Percentiles rank a stretch among this genome's conserved stretches.
Conservation (phyloP, 2,329 filamentous ascomycete genomes). For the Eutypella sp. region DNA sequence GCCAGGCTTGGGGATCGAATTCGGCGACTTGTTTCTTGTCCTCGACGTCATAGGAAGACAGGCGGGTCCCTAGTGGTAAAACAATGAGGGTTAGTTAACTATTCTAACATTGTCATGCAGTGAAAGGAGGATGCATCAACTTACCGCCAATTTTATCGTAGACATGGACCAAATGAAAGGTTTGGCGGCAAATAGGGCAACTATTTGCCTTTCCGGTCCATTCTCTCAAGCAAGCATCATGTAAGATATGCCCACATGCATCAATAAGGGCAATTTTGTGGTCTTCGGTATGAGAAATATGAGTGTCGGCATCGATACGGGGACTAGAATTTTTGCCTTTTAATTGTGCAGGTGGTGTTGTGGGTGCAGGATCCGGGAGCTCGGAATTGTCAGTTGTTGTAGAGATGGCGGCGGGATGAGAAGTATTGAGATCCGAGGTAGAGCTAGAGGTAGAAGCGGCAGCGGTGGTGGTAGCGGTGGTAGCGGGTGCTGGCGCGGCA, state of each 20-base stretch:
- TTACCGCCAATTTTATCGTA: constrained; percentile 75
- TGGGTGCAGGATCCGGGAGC: too few species aligned
- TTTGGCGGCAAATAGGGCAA: constrained; percentile 91
- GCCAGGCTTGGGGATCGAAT: constrained; percentile 70
- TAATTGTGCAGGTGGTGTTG: too few species aligned
- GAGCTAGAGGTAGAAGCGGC: too few species aligned
- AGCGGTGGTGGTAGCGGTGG: too few species aligned
- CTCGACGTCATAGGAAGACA: constrained; percentile 62
- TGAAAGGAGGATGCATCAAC: constrained; percentile 25
- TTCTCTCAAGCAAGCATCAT: constrained; percentile 85
- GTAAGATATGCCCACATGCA: constrained; percentile 85
- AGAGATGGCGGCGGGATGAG: neutral
- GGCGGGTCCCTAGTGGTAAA: constrained; percentile 42
- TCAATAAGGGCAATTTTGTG: constrained; percentile 55
- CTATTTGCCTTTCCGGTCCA: constrained; percentile 98
- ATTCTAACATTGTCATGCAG: neutral
- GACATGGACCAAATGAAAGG: constrained; percentile 86
- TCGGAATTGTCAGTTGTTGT: too few species aligned
- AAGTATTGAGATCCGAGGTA: constrained; percentile 1
- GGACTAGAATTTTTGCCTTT: too few species aligned
- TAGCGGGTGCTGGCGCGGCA: too few species aligned
- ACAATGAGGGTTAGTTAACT: constrained; percentile 16
- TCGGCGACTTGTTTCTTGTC: constrained; percentile 88
- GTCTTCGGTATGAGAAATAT: constrained; percentile 20
- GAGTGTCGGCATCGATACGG: too few species aligned